Percentiles rank a stretch among this genome's conserved stretches.
Evolutionary conservation across 129 eudicot genomes (phyloP).

Genomic region (Logfia minima): DNA sequence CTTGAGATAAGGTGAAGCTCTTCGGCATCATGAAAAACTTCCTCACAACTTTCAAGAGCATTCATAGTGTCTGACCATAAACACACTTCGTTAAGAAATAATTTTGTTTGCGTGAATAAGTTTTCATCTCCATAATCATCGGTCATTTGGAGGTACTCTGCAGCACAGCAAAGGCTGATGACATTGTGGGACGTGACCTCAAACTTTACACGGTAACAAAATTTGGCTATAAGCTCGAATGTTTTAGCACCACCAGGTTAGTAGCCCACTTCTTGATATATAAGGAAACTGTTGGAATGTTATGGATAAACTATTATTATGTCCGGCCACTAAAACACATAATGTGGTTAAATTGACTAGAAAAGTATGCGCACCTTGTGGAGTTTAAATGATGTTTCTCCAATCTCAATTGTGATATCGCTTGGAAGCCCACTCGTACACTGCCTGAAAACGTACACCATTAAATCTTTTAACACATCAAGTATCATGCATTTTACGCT

Average conservation of each 20-base stretch:
- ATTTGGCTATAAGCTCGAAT: constrained; percentile 74
- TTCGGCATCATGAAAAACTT: constrained; percentile 70
- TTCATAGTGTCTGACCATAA: constrained; percentile 80
- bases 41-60: constrained; percentile 82
- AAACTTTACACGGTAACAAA: constrained; percentile 69
- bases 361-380: constrained; percentile 59
- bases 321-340: background rate
- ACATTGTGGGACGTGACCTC: constrained; percentile 74
- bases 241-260: constrained; percentile 87
- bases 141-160: constrained; percentile 76
- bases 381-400: constrained; percentile 71
- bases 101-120: constrained; percentile 64
- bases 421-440: constrained; percentile 83
- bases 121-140: constrained; percentile 79
- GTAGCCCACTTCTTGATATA: constrained; percentile 69
- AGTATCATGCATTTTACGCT: background rate
- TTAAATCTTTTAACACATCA: background rate
- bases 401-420: constrained; percentile 73
- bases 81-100: constrained; percentile 60
- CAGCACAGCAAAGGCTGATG: constrained; percentile 69
- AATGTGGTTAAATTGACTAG: background rate
- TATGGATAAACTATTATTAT: background rate
- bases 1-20: constrained; percentile 69
- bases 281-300: constrained; percentile 64
- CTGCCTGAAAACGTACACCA: constrained; percentile 45